phyloP scores from a whole-genome alignment of 169 alveolate genomes.

The Blepharisma undulans region DNA sequence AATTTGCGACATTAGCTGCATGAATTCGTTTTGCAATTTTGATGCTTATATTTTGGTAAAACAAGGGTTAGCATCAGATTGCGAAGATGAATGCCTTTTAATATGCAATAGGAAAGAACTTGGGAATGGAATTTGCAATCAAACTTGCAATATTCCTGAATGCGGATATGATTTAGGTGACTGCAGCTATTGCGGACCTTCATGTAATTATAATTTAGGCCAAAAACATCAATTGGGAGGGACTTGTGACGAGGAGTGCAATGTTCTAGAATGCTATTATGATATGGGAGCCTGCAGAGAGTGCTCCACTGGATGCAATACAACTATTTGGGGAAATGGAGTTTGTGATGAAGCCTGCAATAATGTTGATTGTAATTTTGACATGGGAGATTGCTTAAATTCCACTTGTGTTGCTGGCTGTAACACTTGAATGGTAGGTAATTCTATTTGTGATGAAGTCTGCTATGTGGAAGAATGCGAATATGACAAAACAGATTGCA shows the following conservation, averaged over 20 bases:
- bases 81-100: neutral
- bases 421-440: neutral
- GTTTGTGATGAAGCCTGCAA: slow-evolving; percentile 32
- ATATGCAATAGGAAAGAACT: neutral
- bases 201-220: neutral
- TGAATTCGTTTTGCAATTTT: neutral
- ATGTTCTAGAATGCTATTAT: neutral
- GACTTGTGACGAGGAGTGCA: slow-evolving; percentile 4
- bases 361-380: slow-evolving; percentile 11
- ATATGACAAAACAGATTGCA: neutral
- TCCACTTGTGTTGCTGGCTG: neutral
- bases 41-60: neutral
- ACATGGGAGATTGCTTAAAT: neutral
- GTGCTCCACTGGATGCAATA: neutral
- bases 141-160: neutral
- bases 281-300: neutral
- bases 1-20: neutral
- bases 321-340: slow-evolving; percentile 24
- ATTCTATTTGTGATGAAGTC: neutral
- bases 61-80: neutral
- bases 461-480: neutral
- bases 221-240: neutral
- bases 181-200: neutral
- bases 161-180: slow-evolving; percentile 36
- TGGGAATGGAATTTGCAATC: slow-evolving; percentile 38